phyloP scores from a whole-genome alignment of 1,284 basidiomycete genomes.

The Ganoderma lucidum region DNA sequence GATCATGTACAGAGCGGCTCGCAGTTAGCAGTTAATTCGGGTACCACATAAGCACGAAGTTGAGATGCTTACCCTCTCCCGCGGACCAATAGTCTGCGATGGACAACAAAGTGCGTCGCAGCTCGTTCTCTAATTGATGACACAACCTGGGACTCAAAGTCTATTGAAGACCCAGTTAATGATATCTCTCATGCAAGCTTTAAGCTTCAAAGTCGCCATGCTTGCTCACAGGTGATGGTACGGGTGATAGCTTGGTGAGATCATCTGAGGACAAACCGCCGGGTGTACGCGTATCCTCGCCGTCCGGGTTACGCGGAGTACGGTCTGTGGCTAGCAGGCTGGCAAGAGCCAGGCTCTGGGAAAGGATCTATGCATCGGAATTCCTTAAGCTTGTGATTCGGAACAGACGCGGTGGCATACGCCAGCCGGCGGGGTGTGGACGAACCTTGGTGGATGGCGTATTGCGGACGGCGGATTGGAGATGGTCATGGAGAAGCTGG shows the following conservation, averaged over 20 bases:
- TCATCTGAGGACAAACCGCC: constrained; percentile 30
- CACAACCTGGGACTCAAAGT: constrained; percentile 5
- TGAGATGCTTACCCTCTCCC: constrained; percentile 17
- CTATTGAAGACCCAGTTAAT: neutral
- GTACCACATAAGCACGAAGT: neutral
- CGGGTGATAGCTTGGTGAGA: constrained; percentile 19
- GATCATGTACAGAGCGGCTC: neutral
- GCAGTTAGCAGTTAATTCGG: neutral
- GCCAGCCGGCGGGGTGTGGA: neutral
- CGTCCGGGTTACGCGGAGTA: neutral
- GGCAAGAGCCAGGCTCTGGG: constrained; percentile 22
- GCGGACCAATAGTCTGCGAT: constrained; percentile 22
- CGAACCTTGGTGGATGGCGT: neutral
- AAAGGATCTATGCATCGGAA: constrained; percentile 13
- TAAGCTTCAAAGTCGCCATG: neutral
- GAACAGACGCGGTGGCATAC: neutral
- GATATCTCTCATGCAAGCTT: neutral
- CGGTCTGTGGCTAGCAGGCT: neutral
- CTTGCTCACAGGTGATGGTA: constrained; percentile 11
- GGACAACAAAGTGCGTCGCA: constrained; percentile 20
- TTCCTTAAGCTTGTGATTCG: neutral
- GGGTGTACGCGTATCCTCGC: constrained; percentile 8
- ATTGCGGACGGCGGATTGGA: constrained; percentile 16
- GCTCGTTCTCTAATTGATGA: constrained; percentile 16
- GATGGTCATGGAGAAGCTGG: constrained; percentile 27